Evolutionary conservation across 371 early-diverging fungal genomes (phyloP), one percentile per base, ranked within the genome.

Genomic region (Polyrhizophydium stewartii): DNA sequence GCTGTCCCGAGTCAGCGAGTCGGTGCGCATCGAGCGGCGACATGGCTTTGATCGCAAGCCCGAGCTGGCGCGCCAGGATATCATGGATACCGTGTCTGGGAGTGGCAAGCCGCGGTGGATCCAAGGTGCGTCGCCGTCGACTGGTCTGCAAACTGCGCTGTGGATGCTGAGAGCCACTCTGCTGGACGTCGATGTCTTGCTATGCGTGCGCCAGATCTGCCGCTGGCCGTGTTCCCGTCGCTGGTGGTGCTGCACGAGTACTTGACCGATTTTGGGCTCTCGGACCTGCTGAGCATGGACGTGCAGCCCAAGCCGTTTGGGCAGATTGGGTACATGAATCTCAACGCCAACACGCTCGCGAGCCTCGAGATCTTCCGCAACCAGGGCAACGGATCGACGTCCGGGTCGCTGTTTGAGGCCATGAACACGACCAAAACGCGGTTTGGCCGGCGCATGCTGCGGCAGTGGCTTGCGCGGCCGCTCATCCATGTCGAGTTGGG

Each of bases 391-490:
- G 71, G 68, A 53, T 68, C 68, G 0, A 73, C 64, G 19, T 63
- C 79, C 21, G 88, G 89, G 0, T 79, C 84, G 0, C 69, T 92
- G 40, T 78, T 90, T 47, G 78, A 82, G 64, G 72, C 85, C 0
- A 60, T 92, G 56, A 84, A 91, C 63, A 83, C 82, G 53, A 91
- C 91, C 0, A 65, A 59, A 2, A 89, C 92, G 2, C 73, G 76
- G 31, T 89, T 89, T 72, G 96, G 96, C 24, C 65, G 81, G 37
- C 73, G 94, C 30, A 60, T 91, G 59, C 72, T 96, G 49, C 83
- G 85, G 43, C 85, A 85, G 62, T 94, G 92, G 93, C 70, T 92
- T 2, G 86, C 87, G 0, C 76, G 85, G 52, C 96, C 96, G 0
- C 72, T 89, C 19, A 67, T 84, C 7, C 70, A 87, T 28, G 56